Evolutionary conservation across 2,329 filamentous ascomycete genomes (phyloP).

Genomic region (Apiospora saccharicola): DNA sequence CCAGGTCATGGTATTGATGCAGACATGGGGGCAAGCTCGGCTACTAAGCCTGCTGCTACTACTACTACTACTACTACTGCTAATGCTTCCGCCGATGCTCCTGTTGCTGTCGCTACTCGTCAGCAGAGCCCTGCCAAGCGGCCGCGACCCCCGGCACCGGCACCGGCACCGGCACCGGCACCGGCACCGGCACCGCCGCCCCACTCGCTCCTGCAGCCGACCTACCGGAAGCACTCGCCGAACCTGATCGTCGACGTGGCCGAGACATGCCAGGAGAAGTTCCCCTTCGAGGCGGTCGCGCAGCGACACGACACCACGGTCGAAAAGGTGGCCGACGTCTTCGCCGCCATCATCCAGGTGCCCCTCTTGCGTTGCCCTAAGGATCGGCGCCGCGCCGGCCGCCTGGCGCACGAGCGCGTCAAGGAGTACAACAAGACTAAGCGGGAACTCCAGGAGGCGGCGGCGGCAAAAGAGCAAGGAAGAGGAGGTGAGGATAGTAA

Average conservation of each 20-base stretch:
- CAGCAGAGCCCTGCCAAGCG: neutral
- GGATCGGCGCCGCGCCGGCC: slow-evolving; percentile 51
- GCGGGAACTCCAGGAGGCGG: slow-evolving; percentile 41
- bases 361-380: slow-evolving; percentile 54
- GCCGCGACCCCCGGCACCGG: neutral
- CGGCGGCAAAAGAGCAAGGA: neutral
- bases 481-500: neutral
- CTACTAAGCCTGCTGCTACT: neutral
- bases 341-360: slow-evolving; percentile 56
- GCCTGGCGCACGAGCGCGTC: slow-evolving; percentile 49
- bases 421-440: slow-evolving; percentile 53
- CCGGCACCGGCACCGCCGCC: slow-evolving; percentile 27
- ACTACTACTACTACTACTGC: neutral
- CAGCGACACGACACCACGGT: slow-evolving; percentile 51
- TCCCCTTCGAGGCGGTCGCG: slow-evolving; percentile 56
- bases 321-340: slow-evolving; percentile 55
- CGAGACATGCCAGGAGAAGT: slow-evolving; percentile 54
- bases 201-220: slow-evolving; percentile 38
- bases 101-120: neutral
- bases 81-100: neutral
- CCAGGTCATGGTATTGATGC: neutral
- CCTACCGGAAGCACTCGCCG: slow-evolving; percentile 45
- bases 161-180: neutral
- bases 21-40: neutral
- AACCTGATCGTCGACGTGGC: slow-evolving; percentile 57